A percentile compares a stretch with the other conserved stretches of the same genome.
Evolutionary conservation across 78 protist genomes (phyloP).

Genomic region (Protostelium mycophagum): DNA sequence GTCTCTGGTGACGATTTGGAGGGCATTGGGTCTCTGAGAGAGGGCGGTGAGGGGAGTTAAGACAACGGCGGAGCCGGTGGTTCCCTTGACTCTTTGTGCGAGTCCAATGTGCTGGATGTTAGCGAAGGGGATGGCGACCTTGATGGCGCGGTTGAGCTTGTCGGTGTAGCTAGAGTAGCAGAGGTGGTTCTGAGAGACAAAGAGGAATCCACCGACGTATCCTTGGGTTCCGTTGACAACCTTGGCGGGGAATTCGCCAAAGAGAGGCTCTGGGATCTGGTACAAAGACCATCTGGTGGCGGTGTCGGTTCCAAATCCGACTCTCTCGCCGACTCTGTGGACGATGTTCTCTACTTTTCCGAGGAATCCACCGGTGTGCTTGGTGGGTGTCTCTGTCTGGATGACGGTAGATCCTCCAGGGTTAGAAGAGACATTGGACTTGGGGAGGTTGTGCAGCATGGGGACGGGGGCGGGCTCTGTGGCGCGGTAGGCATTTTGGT

Average conservation of each 20-base stretch:
- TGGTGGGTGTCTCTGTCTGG: constrained; percentile 2
- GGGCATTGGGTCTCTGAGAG: not conserved
- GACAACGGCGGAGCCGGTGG: not conserved
- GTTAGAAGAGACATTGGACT: not conserved
- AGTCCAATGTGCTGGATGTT: not conserved
- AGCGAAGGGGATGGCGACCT: not conserved
- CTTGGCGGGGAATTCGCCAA: not conserved
- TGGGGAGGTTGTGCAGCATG: not conserved
- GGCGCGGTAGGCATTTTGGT: not conserved
- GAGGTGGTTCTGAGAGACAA: not conserved
- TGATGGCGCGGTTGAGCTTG: not conserved
- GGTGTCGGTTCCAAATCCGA: not conserved
- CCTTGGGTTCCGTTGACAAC: not conserved
- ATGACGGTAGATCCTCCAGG: not conserved
- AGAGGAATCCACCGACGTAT: not conserved
- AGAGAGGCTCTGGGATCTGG: not conserved
- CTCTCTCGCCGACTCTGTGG: not conserved
- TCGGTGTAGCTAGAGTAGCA: not conserved
- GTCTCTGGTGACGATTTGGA: not conserved
- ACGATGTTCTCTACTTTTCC: not conserved
- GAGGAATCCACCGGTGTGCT: not conserved
- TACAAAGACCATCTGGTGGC: not conserved
- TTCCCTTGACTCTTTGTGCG: not conserved
- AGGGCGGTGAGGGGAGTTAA: not conserved
- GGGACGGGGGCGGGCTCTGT: not conserved